phyloP scores from a whole-genome alignment of 2,329 filamentous ascomycete species.

The Ophiostoma fasciatum region DNA sequence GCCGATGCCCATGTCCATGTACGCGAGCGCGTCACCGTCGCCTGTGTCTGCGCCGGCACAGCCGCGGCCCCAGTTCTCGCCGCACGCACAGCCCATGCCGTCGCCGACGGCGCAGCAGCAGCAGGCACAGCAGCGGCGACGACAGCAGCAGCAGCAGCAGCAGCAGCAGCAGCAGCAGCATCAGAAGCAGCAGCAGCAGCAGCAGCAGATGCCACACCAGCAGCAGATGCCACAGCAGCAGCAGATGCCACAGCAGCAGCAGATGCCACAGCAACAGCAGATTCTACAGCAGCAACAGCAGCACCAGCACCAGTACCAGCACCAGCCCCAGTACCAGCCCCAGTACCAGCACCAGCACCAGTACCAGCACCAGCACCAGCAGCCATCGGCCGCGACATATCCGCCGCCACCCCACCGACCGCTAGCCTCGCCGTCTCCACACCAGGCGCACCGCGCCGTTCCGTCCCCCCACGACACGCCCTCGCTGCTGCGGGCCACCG shows the following conservation, averaged over 20 bases:
- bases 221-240: slow-evolving; percentile 12
- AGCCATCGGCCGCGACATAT: too few species aligned
- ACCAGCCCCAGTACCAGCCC: neutral
- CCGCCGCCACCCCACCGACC: slow-evolving; percentile 6
- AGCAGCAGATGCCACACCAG: slow-evolving; percentile 7
- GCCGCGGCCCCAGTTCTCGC: slow-evolving; percentile 12
- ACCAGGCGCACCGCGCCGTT: slow-evolving; percentile 5
- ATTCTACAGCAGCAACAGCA: slow-evolving; percentile 15
- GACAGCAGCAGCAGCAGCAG: slow-evolving; percentile 9
- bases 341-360: neutral
- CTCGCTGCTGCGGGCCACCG: too few species aligned
- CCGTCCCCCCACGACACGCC: too few species aligned
- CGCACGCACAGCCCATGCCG: slow-evolving; percentile 12
- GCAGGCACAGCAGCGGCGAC: slow-evolving; percentile 13
- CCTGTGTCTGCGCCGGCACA: slow-evolving; percentile 11
- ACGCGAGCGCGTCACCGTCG: slow-evolving; percentile 6
- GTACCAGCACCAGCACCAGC: slow-evolving; percentile 6
- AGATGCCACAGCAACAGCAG: slow-evolving; percentile 23
- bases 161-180: slow-evolving; percentile 15
- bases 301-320: slow-evolving; percentile 3
- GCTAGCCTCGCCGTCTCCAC: slow-evolving; percentile 7
- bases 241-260: slow-evolving; percentile 15
- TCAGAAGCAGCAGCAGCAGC: slow-evolving; percentile 10
- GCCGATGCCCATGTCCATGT: slow-evolving; percentile 4
- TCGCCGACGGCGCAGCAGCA: slow-evolving; percentile 12